Conservation (phyloP, 2,329 filamentous ascomycete species). For the Aspergillus pseudoglaucus region DNA sequence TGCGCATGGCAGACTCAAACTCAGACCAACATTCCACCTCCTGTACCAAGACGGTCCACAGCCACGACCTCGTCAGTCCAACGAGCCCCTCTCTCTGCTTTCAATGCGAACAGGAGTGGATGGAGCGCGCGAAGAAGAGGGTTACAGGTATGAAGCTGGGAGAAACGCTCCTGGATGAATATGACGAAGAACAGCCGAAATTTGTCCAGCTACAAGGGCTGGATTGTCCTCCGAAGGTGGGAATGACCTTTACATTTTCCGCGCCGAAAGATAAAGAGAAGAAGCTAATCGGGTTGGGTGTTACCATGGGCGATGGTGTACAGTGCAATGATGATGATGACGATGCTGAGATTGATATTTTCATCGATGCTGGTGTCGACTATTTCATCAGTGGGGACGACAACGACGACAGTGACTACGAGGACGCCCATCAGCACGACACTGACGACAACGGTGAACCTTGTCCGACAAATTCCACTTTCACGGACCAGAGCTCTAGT, state of each 20-base stretch:
- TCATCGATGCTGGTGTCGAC: too few species aligned
- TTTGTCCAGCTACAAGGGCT: too few species aligned
- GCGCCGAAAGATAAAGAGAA: neutral
- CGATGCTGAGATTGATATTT: too few species aligned
- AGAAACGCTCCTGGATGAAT: neutral
- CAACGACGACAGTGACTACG: neutral
- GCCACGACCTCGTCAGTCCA: slow-evolving; percentile 9
- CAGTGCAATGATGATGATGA: too few species aligned
- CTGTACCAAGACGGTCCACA: slow-evolving; percentile 4
- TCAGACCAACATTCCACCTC: neutral
- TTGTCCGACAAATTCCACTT: neutral
- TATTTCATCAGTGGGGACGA: neutral
- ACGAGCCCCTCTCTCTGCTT: slow-evolving; percentile 3
- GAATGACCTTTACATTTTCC: neutral
- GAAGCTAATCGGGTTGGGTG: neutral
- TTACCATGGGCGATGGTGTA: neutral
- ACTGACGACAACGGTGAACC: neutral
- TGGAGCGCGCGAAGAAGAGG: neutral
- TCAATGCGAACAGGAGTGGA: slow-evolving; percentile 10
- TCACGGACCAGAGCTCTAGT: neutral
- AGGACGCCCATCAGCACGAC: neutral
- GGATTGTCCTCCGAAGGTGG: too few species aligned
- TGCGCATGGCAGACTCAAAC: slow-evolving; percentile 7
- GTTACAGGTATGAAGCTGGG: neutral
- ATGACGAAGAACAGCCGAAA: too few species aligned